Base-by-base conservation (phyloP, 805 yeast species). In the Candida qinlingensis region DNA sequence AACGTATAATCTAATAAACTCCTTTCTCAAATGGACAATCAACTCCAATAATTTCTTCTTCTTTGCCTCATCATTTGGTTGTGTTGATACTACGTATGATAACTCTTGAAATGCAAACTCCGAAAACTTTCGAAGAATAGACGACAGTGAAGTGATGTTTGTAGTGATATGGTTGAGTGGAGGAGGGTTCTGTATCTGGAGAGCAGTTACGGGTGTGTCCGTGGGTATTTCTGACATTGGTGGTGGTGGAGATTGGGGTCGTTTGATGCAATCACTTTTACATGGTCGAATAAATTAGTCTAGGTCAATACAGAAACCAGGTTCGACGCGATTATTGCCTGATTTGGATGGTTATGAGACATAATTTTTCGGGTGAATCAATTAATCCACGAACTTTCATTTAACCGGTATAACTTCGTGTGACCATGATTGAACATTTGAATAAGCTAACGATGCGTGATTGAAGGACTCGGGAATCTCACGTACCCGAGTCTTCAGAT, bases 1-100 rank as follows among this genome's bases (percentile, higher is more conserved):
- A 3, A 96, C 96, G 57, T 88, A 90, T 3, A 91, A 64, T 63
- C 92, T 82, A 51, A 91, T 79, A 61, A 85, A 89, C 58, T 91
- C 94, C 60, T 88, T 90, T 49, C 98, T 76, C 31, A 91, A 68
- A 35, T 74, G 71, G 3, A 92, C 85, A 26, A 94, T 72, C 48
- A 85, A 67, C 34, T 83, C 80, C 37, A 94, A 67, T 46, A 94
- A 77, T 45, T 75, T 74, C 52, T 80, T 77, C 69, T 92, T 92
- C 54, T 87, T 81, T 5, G 70, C 68, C 25, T 75, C 70, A 53
- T 87, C 91, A 11, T 76, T 67, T 19, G 79, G 81, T 4, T 86
- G 68, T 13, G 81, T 80, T 52, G 84, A 85, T 35, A 88, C 66
- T 40, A 77, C 69, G 37, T 79, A 80, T 33, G 74, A 75, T 37